phyloP scores from a whole-genome alignment of 192 early-diverging fungal species.

The Jimgerdemannia lactiflua region DNA sequence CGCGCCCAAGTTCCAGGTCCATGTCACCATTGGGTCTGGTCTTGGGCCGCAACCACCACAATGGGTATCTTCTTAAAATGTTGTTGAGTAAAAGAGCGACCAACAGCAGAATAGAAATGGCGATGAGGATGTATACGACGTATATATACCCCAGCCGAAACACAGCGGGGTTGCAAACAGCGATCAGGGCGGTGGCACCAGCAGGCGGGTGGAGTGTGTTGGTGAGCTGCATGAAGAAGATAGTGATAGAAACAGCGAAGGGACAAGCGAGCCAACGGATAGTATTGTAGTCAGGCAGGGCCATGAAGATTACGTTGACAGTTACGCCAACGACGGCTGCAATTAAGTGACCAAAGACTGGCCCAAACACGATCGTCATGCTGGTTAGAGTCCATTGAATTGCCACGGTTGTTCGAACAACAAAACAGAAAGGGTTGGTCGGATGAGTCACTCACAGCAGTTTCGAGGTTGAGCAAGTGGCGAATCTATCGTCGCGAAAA shows the following conservation, averaged over 20 bases:
- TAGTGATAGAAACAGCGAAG: conserved; percentile 40
- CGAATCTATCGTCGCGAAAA: conserved; percentile 58
- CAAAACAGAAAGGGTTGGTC: conserved; percentile 5
- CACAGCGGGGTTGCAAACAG: conserved; percentile 36
- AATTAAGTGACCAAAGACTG: conserved; percentile 39
- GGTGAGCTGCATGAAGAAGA: conserved; percentile 51
- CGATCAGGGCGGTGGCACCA: conserved; percentile 49
- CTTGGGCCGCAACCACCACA: conserved; percentile 50
- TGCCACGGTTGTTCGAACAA: background rate
- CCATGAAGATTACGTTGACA: conserved; percentile 15
- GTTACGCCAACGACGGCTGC: conserved; percentile 40
- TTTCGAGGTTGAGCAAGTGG: conserved; percentile 61
- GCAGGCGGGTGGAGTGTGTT: conserved; percentile 53
- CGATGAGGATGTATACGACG: conserved; percentile 40
- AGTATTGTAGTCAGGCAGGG: conserved; percentile 26
- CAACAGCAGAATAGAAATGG: conserved; percentile 36
- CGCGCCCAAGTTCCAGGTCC: background rate
- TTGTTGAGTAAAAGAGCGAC: conserved; percentile 51
- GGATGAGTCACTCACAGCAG: background rate
- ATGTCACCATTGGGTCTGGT: conserved; percentile 11
- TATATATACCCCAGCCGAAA: conserved; percentile 45
- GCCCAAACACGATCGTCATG: background rate
- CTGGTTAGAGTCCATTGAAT: no score
- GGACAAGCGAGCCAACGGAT: conserved; percentile 51
- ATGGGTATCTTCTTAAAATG: conserved; percentile 46